Conservation (phyloP, 2,329 filamentous ascomycete genomes). For the Colletotrichum truncatum region DNA sequence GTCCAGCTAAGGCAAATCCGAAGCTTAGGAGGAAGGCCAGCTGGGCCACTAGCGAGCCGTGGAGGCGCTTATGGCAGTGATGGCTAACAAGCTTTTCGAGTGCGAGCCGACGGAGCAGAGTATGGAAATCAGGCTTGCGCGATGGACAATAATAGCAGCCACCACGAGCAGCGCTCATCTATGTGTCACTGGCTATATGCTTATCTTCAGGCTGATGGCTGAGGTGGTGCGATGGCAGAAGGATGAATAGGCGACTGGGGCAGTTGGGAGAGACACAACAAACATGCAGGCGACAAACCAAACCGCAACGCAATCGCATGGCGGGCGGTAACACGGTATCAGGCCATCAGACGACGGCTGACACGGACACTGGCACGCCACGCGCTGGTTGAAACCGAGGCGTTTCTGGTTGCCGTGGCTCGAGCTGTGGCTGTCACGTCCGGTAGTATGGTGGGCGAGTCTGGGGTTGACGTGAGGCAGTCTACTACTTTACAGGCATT, state of each 20-base stretch:
- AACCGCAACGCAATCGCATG: too few species aligned
- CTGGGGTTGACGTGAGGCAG: background rate
- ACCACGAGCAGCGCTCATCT: background rate
- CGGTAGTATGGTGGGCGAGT: background rate
- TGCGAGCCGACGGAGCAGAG: background rate
- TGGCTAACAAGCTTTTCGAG: background rate
- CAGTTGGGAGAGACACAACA: background rate
- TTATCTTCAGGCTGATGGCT: background rate
- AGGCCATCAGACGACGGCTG: slow-evolving; percentile 1
- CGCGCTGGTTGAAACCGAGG: background rate
- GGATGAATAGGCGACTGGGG: background rate
- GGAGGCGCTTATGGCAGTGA: too few species aligned
- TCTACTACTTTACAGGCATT: background rate
- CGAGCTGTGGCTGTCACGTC: slow-evolving; percentile 16
- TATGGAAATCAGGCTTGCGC: background rate
- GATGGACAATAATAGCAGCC: background rate
- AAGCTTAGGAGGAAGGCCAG: background rate
- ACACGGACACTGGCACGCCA: slow-evolving; percentile 6
- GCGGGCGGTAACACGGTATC: background rate
- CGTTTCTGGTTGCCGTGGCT: slow-evolving; percentile 5
- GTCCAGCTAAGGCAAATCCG: slow-evolving; percentile 8
- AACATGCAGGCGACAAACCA: background rate
- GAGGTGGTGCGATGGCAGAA: background rate
- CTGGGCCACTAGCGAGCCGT: background rate
- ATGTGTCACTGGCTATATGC: background rate